Percentiles rank a stretch among this genome's conserved stretches.
Evolutionary conservation across 495 filamentous ascomycete genomes (phyloP).

Genomic region (Xylaria intraflava): DNA sequence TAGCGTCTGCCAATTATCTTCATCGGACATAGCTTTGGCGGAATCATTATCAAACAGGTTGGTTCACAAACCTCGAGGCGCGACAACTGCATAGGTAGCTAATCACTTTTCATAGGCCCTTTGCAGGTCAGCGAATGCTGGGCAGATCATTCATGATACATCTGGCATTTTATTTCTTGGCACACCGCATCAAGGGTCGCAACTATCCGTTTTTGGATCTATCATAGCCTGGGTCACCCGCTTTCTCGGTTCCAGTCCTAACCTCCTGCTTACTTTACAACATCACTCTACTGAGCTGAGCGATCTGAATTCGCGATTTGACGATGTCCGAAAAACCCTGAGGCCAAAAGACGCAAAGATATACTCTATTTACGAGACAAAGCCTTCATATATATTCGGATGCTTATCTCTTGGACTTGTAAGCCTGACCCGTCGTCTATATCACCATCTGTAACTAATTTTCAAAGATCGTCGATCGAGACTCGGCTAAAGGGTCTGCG

Average conservation of each 20-base stretch:
- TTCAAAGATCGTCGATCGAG: too few species aligned
- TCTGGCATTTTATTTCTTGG: constrained; percentile 7
- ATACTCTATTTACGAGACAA: not conserved
- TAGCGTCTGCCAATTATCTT: constrained; percentile 8
- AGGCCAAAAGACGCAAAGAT: constrained; percentile 1
- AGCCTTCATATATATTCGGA: constrained; percentile 3
- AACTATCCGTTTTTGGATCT: not conserved
- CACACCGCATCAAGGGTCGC: constrained; percentile 7
- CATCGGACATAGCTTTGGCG: constrained; percentile 10
- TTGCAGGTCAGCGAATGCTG: not conserved
- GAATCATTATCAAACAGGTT: constrained; percentile 10
- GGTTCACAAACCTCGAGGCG: not conserved
- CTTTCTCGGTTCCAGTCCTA: constrained; percentile 7
- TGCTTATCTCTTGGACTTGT: constrained; percentile 3
- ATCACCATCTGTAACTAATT: too few species aligned
- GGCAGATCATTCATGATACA: not conserved
- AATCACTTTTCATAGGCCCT: not conserved
- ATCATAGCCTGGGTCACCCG: constrained; percentile 1
- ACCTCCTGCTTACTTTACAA: not conserved
- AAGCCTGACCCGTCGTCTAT: not conserved
- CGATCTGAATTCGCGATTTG: not conserved
- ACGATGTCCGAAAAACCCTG: not conserved
- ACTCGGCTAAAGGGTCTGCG: not conserved
- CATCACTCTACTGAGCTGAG: not conserved
- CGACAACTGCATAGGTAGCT: not conserved